A percentile compares a stretch with the other conserved stretches of the same genome.
These are phyloP conservation scores for Suhomyces atakaporum DNA, from an alignment of 1,139 yeast genomes.

Conservation along the genomic window DNA sequence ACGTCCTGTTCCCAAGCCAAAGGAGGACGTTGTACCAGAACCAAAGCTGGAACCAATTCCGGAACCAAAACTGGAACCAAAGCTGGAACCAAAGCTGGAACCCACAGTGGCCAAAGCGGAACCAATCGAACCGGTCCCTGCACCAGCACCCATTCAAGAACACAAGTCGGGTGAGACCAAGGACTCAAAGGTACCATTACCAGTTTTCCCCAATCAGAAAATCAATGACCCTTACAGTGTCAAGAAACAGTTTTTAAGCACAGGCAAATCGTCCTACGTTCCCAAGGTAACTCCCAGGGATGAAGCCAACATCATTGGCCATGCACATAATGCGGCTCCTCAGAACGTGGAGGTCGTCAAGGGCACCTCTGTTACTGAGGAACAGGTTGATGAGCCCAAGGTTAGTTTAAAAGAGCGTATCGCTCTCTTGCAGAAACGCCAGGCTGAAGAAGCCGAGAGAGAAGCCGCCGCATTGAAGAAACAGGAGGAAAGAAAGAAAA, in stretches of 20 bases:
- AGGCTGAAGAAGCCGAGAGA: slow-evolving; percentile 77
- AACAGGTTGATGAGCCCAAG: slow-evolving; percentile 58
- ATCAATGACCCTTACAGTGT: slow-evolving; percentile 44
- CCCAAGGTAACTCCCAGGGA: slow-evolving; percentile 49
- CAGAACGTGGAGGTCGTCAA: slow-evolving; percentile 28
- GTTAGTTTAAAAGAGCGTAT: slow-evolving; percentile 86
- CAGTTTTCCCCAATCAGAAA: slow-evolving; percentile 29
- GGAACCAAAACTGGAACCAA: not conserved
- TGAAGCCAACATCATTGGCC: slow-evolving; percentile 36
- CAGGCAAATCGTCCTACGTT: slow-evolving; percentile 46
- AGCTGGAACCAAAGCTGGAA: slow-evolving; percentile 1
- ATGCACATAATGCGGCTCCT: slow-evolving; percentile 29
- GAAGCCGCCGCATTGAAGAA: slow-evolving; percentile 62
- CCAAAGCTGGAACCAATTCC: not conserved
- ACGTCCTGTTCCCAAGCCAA: slow-evolving; percentile 10
- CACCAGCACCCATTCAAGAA: too few species aligned
- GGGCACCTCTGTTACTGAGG: slow-evolving; percentile 21
- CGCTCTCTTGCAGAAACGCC: slow-evolving; percentile 78
- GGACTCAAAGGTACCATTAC: slow-evolving; percentile 21
- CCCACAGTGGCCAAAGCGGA: too few species aligned
- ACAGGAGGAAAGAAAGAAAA: slow-evolving; percentile 56
- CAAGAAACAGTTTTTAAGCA: slow-evolving; percentile 46
- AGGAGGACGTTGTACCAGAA: not conserved
- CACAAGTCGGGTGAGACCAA: too few species aligned
- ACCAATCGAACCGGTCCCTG: too few species aligned